Percentiles rank a stretch among this genome's conserved stretches.
Conservation (phyloP, 495 filamentous ascomycete species). For the Xylaria grammica region DNA sequence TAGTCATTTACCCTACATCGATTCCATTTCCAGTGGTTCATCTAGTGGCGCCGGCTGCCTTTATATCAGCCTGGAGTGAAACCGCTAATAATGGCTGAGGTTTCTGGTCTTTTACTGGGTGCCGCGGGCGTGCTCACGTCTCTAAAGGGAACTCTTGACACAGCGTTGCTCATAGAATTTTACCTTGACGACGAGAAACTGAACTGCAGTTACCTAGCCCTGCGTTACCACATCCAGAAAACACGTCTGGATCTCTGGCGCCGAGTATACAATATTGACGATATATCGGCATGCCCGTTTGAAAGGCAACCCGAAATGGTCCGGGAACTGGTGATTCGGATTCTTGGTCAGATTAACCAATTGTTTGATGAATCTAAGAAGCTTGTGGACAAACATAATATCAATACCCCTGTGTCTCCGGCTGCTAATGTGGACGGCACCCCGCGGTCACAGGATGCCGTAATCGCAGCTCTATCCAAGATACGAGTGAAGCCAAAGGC, state of each 20-base stretch:
- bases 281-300: neutral
- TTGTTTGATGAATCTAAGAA: neutral
- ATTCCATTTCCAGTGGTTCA: no score
- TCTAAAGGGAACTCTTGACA: slow-evolving; percentile 2
- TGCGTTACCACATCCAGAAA: slow-evolving; percentile 4
- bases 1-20: no score
- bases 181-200: slow-evolving; percentile 1
- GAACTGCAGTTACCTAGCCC: neutral
- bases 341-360: neutral
- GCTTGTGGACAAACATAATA: neutral
- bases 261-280: neutral
- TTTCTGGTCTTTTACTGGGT: neutral
- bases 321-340: neutral
- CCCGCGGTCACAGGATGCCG: neutral
- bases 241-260: slow-evolving; percentile 14
- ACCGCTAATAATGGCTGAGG: slow-evolving; percentile 1
- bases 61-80: no score
- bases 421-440: neutral
- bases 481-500: neutral
- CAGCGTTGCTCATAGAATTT: neutral
- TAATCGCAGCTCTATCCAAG: neutral
- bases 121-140: neutral
- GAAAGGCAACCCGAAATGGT: neutral
- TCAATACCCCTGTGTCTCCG: neutral
- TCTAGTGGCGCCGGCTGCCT: no score